phyloP scores from a whole-genome alignment of 2,329 filamentous ascomycete species.

The Penicillium sp. region DNA sequence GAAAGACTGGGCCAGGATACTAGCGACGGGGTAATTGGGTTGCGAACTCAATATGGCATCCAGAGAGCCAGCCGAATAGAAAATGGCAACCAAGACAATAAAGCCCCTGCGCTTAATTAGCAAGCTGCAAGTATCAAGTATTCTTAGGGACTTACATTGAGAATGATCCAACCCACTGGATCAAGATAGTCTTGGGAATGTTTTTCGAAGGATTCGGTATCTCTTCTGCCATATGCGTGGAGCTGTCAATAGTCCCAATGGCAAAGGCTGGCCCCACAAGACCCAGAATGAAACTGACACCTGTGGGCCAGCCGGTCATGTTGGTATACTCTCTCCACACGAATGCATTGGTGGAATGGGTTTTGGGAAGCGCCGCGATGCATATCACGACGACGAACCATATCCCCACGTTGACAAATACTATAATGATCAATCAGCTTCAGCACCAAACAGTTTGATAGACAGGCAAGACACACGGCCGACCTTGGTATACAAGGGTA shows the following conservation, averaged over 20 bases:
- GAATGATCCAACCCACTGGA: slow-evolving; percentile 11
- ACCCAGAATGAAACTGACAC: slow-evolving; percentile 8
- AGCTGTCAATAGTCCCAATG: slow-evolving; percentile 12
- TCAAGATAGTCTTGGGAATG: slow-evolving; percentile 7
- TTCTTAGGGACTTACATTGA: neutral
- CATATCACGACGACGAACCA: slow-evolving; percentile 9
- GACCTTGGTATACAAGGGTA: slow-evolving; percentile 9
- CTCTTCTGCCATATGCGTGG: slow-evolving; percentile 12
- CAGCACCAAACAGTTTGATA: neutral
- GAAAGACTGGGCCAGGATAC: slow-evolving; percentile 7
- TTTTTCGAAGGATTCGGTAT: slow-evolving; percentile 10
- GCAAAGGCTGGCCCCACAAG: slow-evolving; percentile 7
- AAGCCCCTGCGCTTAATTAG: neutral
- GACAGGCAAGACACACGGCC: slow-evolving; percentile 3
- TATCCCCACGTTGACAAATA: slow-evolving; percentile 7
- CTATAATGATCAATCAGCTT: neutral
- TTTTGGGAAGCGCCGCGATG: slow-evolving; percentile 4
- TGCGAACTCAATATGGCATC: slow-evolving; percentile 5
- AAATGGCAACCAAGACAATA: slow-evolving; percentile 5
- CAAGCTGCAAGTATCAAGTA: neutral
- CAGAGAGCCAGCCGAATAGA: slow-evolving; percentile 7
- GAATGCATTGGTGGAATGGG: slow-evolving; percentile 7
- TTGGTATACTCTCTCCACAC: slow-evolving; percentile 10
- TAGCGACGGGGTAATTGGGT: slow-evolving; percentile 7
- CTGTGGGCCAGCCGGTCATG: slow-evolving; percentile 9